Evolutionary conservation across 805 yeast species (phyloP).

Genomic region (Ascoidea tarda): DNA sequence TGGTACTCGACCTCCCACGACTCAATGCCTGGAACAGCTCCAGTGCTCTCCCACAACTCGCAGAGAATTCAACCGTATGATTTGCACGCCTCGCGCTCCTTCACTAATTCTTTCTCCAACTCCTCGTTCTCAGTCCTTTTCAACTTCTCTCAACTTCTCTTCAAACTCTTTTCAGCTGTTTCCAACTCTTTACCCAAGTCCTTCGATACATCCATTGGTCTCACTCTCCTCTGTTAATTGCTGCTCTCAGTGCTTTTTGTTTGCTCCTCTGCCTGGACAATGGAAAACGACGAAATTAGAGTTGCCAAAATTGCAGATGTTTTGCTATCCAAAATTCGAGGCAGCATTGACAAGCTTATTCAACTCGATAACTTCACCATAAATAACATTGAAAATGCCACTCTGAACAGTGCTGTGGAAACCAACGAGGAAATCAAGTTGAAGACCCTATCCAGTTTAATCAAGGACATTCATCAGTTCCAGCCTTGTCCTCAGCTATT

Average conservation of each 20-base stretch:
- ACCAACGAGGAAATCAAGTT: not conserved
- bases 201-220: not conserved
- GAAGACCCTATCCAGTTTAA: constrained; percentile 4
- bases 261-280: constrained; percentile 2
- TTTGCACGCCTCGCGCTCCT: too few species aligned
- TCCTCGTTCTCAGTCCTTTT: too few species aligned
- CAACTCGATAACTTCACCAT: not conserved
- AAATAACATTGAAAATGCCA: not conserved
- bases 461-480: constrained; percentile 28
- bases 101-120: too few species aligned
- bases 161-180: too few species aligned
- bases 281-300: constrained; percentile 20
- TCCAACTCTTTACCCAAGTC: too few species aligned
- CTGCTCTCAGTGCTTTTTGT: not conserved
- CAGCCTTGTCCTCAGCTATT: constrained; percentile 39
- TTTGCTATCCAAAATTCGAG: constrained; percentile 10
- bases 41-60: too few species aligned
- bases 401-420: not conserved
- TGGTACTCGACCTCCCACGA: too few species aligned
- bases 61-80: too few species aligned
- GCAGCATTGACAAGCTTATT: constrained; percentile 4
- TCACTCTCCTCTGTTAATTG: not conserved
- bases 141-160: too few species aligned
- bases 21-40: too few species aligned
- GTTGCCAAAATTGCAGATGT: constrained; percentile 17